Base-by-base conservation (phyloP, 352 stramenopile genomes). In the Globisporangium alternatum region DNA sequence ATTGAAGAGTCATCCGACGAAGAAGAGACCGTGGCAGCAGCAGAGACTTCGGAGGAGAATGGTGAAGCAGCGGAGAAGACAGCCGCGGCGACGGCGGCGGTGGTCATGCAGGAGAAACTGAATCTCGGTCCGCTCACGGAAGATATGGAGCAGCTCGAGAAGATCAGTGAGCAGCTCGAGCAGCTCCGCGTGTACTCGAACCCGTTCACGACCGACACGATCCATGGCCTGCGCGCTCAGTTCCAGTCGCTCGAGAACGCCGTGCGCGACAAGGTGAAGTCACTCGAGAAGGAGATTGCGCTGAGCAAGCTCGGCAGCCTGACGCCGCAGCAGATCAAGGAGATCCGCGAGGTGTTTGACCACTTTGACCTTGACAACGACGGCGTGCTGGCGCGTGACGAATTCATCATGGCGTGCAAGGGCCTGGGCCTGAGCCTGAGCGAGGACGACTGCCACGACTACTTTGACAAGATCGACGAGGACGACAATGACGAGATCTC, bases 341-440 rank as follows among this genome's bases (percentile, higher is more conserved):
- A 97, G 65, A 95, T 97, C 60, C 84, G 90, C 59, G 90, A 97
- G 65, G 89, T 96, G 33, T 97, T 97, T 44, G 81, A 95, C 57
- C 84, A 95, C 71, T 97, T 97, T 56, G 90, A 97, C 58, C 66
- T 93, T 44, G 88, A 97, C 62, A 82, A 95, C 44, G 87, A 95
- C 58, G 83, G 87, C 57, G 84, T 91, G 31, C 71, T 97, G 13
- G 86, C 84, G 30, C 86, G 90, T 28, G 86, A 94, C 25, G 90
- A 97, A 68, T 96, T 97, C 48, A 95, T 93, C 71, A 96, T 96
- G 82, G 90, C 88, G 15, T 96, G 88, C 76, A 95, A 95, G 69
- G 90, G 81, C 47, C 81, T 96, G 25, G 90, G 90, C 35, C 69
- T 97, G 58, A 88, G 78, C 62, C 69, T 97, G 51, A 93, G 84